These are phyloP conservation scores for Daedaleopsis nitida DNA, from an alignment of 768 basidiomycete genomes.

Conservation along the genomic window DNA sequence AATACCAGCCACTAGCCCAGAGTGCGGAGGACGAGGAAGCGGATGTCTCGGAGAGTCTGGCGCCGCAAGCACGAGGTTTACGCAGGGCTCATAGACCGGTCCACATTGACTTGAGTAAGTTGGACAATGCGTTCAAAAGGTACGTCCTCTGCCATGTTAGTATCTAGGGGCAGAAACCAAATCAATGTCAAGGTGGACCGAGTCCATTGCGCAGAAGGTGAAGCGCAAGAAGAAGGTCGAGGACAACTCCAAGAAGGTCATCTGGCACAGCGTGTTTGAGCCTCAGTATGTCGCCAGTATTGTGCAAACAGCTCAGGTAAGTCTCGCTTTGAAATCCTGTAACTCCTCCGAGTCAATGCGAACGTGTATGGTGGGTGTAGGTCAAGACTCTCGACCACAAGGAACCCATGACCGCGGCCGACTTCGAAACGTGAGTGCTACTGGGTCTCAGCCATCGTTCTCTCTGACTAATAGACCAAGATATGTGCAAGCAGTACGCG, in stretches of 20 bases:
- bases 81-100: slow-evolving; percentile 49
- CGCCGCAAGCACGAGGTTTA: slow-evolving; percentile 29
- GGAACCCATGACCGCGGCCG: slow-evolving; percentile 69
- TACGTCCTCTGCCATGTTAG: slow-evolving; percentile 28
- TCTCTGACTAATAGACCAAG: slow-evolving; percentile 38
- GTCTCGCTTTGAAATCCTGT: slow-evolving; percentile 19
- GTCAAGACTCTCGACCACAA: slow-evolving; percentile 83
- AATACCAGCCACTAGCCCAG: slow-evolving; percentile 51
- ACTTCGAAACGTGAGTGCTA: slow-evolving; percentile 67
- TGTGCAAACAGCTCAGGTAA: slow-evolving; percentile 39
- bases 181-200: slow-evolving; percentile 67
- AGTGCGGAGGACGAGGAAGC: slow-evolving; percentile 42
- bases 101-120: slow-evolving; percentile 75
- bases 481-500: slow-evolving; percentile 62
- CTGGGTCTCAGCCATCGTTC: background rate
- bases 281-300: slow-evolving; percentile 46
- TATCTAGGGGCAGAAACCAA: background rate
- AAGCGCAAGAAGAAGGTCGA: slow-evolving; percentile 75
- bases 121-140: slow-evolving; percentile 86
- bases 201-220: slow-evolving; percentile 83
- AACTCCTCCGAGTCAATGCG: background rate
- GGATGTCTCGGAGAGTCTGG: slow-evolving; percentile 36
- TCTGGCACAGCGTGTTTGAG: slow-evolving; percentile 82
- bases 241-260: slow-evolving; percentile 66
- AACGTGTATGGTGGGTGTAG: slow-evolving; percentile 33